Percentiles rank a stretch among this genome's conserved stretches.
Evolutionary conservation across 2,329 filamentous ascomycete species (phyloP).

Genomic region (Venturia oleaginea): DNA sequence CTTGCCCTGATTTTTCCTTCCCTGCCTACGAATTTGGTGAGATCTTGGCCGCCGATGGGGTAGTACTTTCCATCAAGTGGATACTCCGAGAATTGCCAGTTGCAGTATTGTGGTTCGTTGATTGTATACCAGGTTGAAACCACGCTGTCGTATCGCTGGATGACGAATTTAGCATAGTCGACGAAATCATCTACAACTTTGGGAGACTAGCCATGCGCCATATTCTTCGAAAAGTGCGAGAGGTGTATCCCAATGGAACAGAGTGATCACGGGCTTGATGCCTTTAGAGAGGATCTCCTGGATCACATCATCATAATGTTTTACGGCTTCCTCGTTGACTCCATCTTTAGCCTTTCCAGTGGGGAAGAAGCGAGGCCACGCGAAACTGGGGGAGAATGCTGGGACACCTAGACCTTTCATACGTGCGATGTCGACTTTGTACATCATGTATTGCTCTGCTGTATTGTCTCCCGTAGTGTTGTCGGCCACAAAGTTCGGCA

Average conservation of each 20-base stretch:
- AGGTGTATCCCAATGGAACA: conserved; percentile 37
- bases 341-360: conserved; percentile 25
- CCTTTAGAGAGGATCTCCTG: conserved; percentile 26
- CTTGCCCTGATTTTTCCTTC: conserved; percentile 28
- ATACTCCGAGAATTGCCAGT: conserved; percentile 39
- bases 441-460: conserved; percentile 34
- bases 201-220: conserved; percentile 20
- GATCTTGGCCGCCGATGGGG: conserved; percentile 69
- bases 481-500: conserved; percentile 32
- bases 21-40: conserved; percentile 14
- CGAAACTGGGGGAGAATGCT: conserved; percentile 29
- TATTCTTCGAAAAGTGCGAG: conserved; percentile 34
- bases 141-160: conserved; percentile 31
- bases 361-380: conserved; percentile 32
- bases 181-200: conserved; percentile 34
- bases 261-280: conserved; percentile 28
- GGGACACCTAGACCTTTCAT: conserved; percentile 25
- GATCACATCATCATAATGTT: conserved; percentile 34
- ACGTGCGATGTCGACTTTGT: conserved; percentile 35
- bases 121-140: conserved; percentile 34
- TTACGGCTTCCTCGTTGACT: conserved; percentile 27
- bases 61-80: conserved; percentile 61
- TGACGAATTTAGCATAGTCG: conserved; percentile 35
- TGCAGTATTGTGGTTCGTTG: conserved; percentile 38
- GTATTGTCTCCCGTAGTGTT: conserved; percentile 34